A percentile compares a stretch with the other conserved stretches of the same genome.
Evolutionary conservation across 2,329 filamentous ascomycete genomes (phyloP).

Genomic region (Lachnellula arida): DNA sequence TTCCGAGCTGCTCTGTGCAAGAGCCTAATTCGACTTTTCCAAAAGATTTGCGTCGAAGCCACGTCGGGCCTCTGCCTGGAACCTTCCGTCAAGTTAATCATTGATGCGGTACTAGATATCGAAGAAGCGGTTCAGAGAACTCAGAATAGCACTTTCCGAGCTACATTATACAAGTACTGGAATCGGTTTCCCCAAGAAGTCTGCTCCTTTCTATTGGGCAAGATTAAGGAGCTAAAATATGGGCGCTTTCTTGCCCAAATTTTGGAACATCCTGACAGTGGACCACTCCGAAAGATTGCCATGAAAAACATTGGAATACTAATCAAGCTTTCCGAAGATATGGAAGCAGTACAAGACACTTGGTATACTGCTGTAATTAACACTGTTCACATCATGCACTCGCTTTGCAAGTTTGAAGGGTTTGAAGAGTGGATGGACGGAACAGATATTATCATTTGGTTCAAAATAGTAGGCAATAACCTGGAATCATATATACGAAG

Average conservation of each 20-base stretch:
- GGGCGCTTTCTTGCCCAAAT: conserved; percentile 90
- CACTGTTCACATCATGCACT: conserved; percentile 77
- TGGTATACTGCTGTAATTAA: conserved; percentile 71
- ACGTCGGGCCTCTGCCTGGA: conserved; percentile 86
- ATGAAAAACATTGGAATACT: conserved; percentile 71
- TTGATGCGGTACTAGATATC: conserved; percentile 84
- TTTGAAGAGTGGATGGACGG: conserved; percentile 68
- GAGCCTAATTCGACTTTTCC: too few species aligned
- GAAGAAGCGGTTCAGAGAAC: conserved; percentile 83
- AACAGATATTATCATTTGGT: conserved; percentile 55
- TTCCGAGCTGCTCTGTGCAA: too few species aligned
- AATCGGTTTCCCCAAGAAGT: conserved; percentile 89
- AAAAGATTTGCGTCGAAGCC: conserved; percentile 89
- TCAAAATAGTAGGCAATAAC: conserved; percentile 67
- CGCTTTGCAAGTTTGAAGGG: conserved; percentile 62
- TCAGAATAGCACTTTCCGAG: conserved; percentile 84
- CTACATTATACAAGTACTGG: conserved; percentile 85
- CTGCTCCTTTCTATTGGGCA: conserved; percentile 73
- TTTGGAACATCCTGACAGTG: conserved; percentile 69
- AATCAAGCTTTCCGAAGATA: conserved; percentile 60
- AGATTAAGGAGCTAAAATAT: conserved; percentile 78
- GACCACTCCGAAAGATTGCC: conserved; percentile 68
- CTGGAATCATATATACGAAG: conserved; percentile 69
- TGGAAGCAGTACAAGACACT: conserved; percentile 64
- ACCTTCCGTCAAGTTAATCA: conserved; percentile 94